Conservation (phyloP, 2,329 filamentous ascomycete species). For the Verticillium nonalfalfae region DNA sequence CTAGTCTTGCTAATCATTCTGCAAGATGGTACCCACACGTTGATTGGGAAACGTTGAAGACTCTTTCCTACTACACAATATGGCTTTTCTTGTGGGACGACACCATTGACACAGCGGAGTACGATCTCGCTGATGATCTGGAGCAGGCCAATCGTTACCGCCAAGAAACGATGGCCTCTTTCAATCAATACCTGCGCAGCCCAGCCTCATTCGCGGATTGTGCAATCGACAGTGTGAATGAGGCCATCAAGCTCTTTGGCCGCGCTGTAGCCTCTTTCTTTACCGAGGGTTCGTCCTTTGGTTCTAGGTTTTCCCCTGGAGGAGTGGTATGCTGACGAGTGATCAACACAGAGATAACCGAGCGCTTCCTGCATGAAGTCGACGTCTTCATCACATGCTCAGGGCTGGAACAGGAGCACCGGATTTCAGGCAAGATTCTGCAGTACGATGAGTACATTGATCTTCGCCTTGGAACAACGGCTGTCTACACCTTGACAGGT, state of each 20-base stretch:
- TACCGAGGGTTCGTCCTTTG: not conserved
- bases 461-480: conserved; percentile 20
- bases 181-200: not conserved
- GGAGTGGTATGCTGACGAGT: not conserved
- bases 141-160: conserved; percentile 17
- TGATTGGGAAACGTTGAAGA: conserved; percentile 9
- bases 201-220: not conserved
- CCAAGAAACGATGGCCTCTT: conserved; percentile 11
- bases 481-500: conserved; percentile 16
- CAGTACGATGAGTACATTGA: conserved; percentile 20
- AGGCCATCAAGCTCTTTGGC: conserved; percentile 17
- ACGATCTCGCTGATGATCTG: conserved; percentile 18
- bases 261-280: conserved; percentile 1
- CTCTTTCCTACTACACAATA: conserved; percentile 16
- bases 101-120: conserved; percentile 20
- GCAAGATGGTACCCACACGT: conserved; percentile 17
- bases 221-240: conserved; percentile 15
- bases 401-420: conserved; percentile 18
- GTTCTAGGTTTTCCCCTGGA: too few species aligned
- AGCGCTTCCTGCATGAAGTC: conserved; percentile 12
- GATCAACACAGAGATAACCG: conserved; percentile 3
- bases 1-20: not conserved
- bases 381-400: conserved; percentile 17
- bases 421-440: conserved; percentile 16
- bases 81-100: conserved; percentile 28